phyloP scores from a whole-genome alignment of 2,329 filamentous ascomycete species.

The Nothophoma quercina region DNA sequence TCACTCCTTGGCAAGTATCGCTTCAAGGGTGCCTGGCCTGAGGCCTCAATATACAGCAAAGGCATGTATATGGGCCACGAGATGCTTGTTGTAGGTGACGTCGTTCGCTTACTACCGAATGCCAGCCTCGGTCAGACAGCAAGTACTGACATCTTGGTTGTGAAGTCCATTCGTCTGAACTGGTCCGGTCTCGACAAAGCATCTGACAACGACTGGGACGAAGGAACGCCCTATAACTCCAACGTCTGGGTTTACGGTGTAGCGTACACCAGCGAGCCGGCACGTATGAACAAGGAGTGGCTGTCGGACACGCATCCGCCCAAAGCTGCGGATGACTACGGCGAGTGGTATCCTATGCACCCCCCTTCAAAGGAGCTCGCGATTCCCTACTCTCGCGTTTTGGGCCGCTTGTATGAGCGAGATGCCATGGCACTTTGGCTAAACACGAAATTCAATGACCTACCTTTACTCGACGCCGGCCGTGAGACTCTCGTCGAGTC shows the following conservation, averaged over 20 bases:
- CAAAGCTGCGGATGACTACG: constrained; percentile 50
- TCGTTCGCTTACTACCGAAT: constrained; percentile 57
- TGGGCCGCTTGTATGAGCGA: constrained; percentile 64
- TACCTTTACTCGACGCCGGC: constrained; percentile 53
- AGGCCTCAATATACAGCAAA: constrained; percentile 60
- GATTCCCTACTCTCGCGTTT: constrained; percentile 60
- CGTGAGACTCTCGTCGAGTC: constrained; percentile 55
- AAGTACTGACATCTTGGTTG: constrained; percentile 61
- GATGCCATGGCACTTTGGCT: constrained; percentile 58
- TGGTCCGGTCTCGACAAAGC: constrained; percentile 58
- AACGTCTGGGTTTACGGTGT: constrained; percentile 59
- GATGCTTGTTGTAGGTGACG: constrained; percentile 62
- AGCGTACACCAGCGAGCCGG: constrained; percentile 54
- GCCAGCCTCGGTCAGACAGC: constrained; percentile 14
- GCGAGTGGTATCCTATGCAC: constrained; percentile 61
- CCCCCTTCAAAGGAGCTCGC: constrained; percentile 51
- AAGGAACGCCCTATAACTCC: constrained; percentile 56
- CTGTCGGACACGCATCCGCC: constrained; percentile 28
- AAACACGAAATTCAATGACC: constrained; percentile 24
- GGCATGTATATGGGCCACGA: constrained; percentile 66
- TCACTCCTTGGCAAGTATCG: constrained; percentile 61
- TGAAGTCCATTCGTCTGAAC: constrained; percentile 61
- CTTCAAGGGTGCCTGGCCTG: constrained; percentile 63
- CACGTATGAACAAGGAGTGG: constrained; percentile 40
- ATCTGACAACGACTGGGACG: constrained; percentile 55